Percentiles rank a stretch among this genome's conserved stretches.
Conservation (phyloP, 1,284 basidiomycete species). For the Ceratobasidium sp. region DNA sequence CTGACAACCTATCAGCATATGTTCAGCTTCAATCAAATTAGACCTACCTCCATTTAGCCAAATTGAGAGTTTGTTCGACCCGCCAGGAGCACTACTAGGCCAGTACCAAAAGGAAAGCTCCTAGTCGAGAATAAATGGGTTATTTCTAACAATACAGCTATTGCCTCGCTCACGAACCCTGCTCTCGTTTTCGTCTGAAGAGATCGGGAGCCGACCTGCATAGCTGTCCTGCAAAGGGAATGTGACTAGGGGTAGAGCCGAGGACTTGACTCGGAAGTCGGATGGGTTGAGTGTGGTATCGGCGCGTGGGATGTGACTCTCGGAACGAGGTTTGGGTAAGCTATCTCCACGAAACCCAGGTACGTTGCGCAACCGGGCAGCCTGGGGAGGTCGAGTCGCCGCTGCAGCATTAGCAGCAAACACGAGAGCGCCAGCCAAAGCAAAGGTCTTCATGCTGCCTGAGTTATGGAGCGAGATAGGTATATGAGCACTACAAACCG, state of each 20-base stretch:
- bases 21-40: no score
- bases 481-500: not conserved
- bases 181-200: slow-evolving; percentile 21
- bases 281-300: slow-evolving; percentile 9
- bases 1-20: not conserved
- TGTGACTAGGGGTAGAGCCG: slow-evolving; percentile 46
- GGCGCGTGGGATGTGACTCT: not conserved
- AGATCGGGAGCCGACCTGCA: slow-evolving; percentile 47
- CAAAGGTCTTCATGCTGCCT: not conserved
- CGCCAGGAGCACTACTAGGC: slow-evolving; percentile 31
- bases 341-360: no score
- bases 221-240: slow-evolving; percentile 46
- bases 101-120: slow-evolving; percentile 50
- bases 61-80: slow-evolving; percentile 12
- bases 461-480: not conserved
- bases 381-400: not conserved
- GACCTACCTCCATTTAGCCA: slow-evolving; percentile 24
- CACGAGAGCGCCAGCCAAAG: not conserved
- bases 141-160: not conserved
- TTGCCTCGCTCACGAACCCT: slow-evolving; percentile 24
- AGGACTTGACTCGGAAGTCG: slow-evolving; percentile 46
- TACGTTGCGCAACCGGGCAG: not conserved
- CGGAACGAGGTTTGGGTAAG: slow-evolving; percentile 5
- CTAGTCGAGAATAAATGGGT: not conserved
- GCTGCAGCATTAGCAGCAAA: not conserved